Evolutionary conservation across 495 filamentous ascomycete genomes (phyloP), one percentile per base, ranked within the genome.

Genomic region (Talaromyces thailandensis): DNA sequence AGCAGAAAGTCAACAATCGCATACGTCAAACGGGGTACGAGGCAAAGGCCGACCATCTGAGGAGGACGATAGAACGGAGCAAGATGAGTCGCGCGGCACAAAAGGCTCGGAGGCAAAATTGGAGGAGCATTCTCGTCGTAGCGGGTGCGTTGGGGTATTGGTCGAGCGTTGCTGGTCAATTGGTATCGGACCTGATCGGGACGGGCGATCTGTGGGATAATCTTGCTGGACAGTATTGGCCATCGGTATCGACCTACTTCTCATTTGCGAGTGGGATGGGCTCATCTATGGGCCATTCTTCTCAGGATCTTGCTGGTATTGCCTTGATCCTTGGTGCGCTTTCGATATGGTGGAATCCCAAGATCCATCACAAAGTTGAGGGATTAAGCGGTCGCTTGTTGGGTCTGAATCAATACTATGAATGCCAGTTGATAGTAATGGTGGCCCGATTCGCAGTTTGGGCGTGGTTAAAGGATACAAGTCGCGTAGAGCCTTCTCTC

Each of bases 281-380:
- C 62, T 67, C 75, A 45, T 76, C 61, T 61, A 52, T 52, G 32
- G 59, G 40, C 25, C 52, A 35, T 61, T 61, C 59, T 3, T 61
- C 59, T 6, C 59, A 61, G 25, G 59, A 61, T 26, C 58, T 66
- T 62, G 84, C 73, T 63, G 79, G 67, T 35, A 64, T 69, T 74
- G 74, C 80, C 16, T 73, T 88, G 26, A 63, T 80, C 23, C 71
- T 81, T 2, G 84, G 82, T 25, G 64, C 87, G 26, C 65, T 83
- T 6, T 81, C 86, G 2, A 70, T 86, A 12, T 92, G 88, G 84
- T 96, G 90, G 88, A 93, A 92, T 64, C 88, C 88, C 6, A 82
- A 81, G 60, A 78, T 91, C 67, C 79, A 81, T 63, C 73, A 87
- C 64, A 84, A 85, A 66, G 74, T 85, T n/a, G 79, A 81, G 59